A percentile compares a stretch with the other conserved stretches of the same genome.
Evolutionary conservation across 2,329 filamentous ascomycete genomes (phyloP).

Genomic region (Calycina marina): DNA sequence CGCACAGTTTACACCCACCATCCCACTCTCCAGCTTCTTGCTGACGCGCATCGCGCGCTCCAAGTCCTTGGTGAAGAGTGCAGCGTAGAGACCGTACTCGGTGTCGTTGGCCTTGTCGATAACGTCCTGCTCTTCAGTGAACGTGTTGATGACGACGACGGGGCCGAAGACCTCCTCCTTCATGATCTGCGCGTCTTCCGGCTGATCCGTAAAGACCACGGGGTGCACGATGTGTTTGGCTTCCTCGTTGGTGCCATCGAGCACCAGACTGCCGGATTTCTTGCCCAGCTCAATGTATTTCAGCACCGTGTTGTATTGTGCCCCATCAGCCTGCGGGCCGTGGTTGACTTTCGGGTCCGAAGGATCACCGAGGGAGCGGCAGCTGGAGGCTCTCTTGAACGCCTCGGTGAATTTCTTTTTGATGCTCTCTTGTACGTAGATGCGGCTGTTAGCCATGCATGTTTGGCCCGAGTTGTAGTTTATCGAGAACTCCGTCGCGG

Average conservation of each 20-base stretch:
- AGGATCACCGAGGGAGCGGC: conserved; percentile 10
- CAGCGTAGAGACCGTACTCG: conserved; percentile 43
- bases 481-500: conserved; percentile 9
- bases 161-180: conserved; percentile 48
- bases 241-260: conserved; percentile 4
- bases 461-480: conserved; percentile 15
- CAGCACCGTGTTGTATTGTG: conserved; percentile 11
- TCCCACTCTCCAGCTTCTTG: conserved; percentile 35
- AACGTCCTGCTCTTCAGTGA: conserved; percentile 40
- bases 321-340: conserved; percentile 13
- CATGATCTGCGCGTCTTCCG: conserved; percentile 13
- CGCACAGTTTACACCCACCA: conserved; percentile 23
- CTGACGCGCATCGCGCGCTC: conserved; percentile 30
- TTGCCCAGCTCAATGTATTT: conserved; percentile 15
- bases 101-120: conserved; percentile 47
- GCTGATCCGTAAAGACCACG: conserved; percentile 11
- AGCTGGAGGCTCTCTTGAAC: conserved; percentile 11
- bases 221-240: conserved; percentile 8
- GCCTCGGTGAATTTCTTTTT: conserved; percentile 13
- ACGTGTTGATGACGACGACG: conserved; percentile 38
- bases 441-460: conserved; percentile 14
- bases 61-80: conserved; percentile 45
- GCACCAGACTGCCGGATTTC: conserved; percentile 7
- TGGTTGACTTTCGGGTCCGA: conserved; percentile 8
- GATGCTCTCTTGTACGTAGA: conserved; percentile 14